phyloP scores from a whole-genome alignment of 371 early-diverging fungal species.

The Capillidium heterosporum region DNA sequence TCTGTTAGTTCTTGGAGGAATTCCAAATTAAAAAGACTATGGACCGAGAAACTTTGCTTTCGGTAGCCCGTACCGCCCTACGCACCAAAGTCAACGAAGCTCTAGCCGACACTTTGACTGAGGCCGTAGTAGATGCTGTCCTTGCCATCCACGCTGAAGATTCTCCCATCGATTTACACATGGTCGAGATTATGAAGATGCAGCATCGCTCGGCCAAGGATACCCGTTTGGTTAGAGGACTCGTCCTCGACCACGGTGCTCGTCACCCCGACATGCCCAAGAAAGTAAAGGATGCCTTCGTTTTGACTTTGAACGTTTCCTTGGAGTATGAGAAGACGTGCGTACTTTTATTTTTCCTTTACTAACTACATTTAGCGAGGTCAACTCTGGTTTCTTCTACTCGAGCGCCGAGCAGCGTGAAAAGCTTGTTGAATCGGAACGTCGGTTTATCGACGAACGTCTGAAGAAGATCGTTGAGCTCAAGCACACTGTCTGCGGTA shows the following conservation, averaged over 20 bases:
- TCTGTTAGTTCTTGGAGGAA: slow-evolving; percentile 60
- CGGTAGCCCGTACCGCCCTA: slow-evolving; percentile 86
- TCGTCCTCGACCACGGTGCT: slow-evolving; percentile 99
- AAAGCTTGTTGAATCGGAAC: slow-evolving; percentile 95
- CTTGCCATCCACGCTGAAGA: slow-evolving; percentile 59
- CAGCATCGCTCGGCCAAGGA: slow-evolving; percentile 92
- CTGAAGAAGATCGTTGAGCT: slow-evolving; percentile 90
- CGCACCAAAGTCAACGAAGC: slow-evolving; percentile 88
- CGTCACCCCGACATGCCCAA: slow-evolving; percentile 99
- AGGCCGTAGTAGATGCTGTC: slow-evolving; percentile 95
- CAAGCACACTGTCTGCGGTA: slow-evolving; percentile 79
- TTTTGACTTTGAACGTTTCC: slow-evolving; percentile 95
- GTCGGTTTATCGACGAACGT: slow-evolving; percentile 89
- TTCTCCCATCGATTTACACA: slow-evolving; percentile 92
- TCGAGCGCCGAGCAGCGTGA: slow-evolving; percentile 96
- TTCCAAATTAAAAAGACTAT: slow-evolving; percentile 55
- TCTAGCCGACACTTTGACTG: slow-evolving; percentile 81
- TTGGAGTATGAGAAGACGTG: slow-evolving; percentile 99
- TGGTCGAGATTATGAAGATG: slow-evolving; percentile 99
- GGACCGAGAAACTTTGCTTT: slow-evolving; percentile 81
- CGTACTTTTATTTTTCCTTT: neutral
- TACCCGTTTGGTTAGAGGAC: slow-evolving; percentile 85
- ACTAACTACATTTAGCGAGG: slow-evolving; percentile 44
- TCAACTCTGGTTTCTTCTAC: slow-evolving; percentile 99
- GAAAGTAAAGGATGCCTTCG: slow-evolving; percentile 74